These are phyloP conservation scores for Oldenlandia corymbosa DNA, from an alignment of 257 asterid species.

Conservation along the genomic window DNA sequence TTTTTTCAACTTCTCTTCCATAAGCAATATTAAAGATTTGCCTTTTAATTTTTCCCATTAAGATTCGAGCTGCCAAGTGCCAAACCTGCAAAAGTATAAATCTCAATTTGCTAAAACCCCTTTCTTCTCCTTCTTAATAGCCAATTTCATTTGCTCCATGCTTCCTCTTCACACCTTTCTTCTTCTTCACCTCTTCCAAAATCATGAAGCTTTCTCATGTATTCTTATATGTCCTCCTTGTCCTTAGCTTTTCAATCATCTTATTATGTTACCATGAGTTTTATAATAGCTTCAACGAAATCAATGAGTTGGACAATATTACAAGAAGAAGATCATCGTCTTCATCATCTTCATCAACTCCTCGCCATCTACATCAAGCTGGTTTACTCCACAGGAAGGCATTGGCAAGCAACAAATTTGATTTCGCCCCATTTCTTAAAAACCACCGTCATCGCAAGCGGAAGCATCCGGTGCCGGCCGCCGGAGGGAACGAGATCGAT, in stretches of 20 bases:
- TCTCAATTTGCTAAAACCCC: slow-evolving; percentile 37
- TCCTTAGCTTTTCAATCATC: slow-evolving; percentile 39
- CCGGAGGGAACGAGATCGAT: slow-evolving; percentile 32
- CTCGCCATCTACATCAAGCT: no score
- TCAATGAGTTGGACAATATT: not conserved
- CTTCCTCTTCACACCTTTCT: slow-evolving; percentile 18
- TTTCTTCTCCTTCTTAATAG: slow-evolving; percentile 8
- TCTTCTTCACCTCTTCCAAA: slow-evolving; percentile 29
- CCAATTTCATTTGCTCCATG: not conserved
- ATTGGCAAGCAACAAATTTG: slow-evolving; percentile 37
- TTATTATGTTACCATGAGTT: slow-evolving; percentile 41
- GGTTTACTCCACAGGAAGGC: slow-evolving; percentile 40
- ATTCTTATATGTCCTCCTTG: slow-evolving; percentile 27
- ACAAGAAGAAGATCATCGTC: not conserved
- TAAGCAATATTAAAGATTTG: slow-evolving; percentile 9
- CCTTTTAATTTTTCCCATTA: slow-evolving; percentile 18
- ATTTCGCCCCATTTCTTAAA: slow-evolving; percentile 54
- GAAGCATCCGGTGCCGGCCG: not conserved
- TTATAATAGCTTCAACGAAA: slow-evolving; percentile 19
- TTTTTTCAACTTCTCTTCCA: slow-evolving; percentile 10
- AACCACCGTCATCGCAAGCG: slow-evolving; percentile 18
- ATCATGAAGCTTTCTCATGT: slow-evolving; percentile 43
- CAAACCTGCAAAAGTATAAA: slow-evolving; percentile 34
- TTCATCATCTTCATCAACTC: slow-evolving; percentile 7
- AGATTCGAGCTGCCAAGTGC: slow-evolving; percentile 43